Evolutionary conservation across 345 rosid species (phyloP).

Genomic region (Pistacia vera): DNA sequence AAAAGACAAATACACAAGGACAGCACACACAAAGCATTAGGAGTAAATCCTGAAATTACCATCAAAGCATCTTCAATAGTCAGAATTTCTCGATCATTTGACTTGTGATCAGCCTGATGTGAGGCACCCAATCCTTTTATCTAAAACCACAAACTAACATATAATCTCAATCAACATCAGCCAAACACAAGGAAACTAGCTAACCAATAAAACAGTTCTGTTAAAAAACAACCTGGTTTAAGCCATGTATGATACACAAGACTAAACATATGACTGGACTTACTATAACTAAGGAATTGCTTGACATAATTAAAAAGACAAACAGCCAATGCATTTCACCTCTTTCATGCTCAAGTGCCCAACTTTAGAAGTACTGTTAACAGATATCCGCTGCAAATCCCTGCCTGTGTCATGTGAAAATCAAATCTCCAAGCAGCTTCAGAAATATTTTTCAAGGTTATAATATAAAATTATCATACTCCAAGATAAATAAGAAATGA

Average conservation of each 20-base stretch:
- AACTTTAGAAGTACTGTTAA: conserved; percentile 66
- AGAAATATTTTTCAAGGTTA: conserved; percentile 3
- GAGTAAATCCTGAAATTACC: conserved; percentile 40
- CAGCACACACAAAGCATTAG: background rate
- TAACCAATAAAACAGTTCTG: background rate
- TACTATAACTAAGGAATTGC: background rate
- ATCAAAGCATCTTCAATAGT: conserved; percentile 78
- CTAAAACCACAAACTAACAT: conserved; percentile 50
- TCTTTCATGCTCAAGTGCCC: conserved; percentile 75
- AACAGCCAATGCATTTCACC: conserved; percentile 44
- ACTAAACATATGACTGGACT: background rate
- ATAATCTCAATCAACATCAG: conserved; percentile 33
- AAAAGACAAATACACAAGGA: background rate
- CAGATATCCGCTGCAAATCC: conserved; percentile 93
- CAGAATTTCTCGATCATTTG: conserved; percentile 51
- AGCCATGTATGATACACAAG: background rate
- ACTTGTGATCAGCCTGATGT: conserved; percentile 38
- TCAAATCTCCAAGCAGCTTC: conserved; percentile 33
- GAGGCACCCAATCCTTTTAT: conserved; percentile 52
- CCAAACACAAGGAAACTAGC: background rate
- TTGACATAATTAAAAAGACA: conserved; percentile 1
- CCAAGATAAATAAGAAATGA: conserved; percentile 10
- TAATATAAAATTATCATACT: background rate
- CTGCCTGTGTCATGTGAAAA: conserved; percentile 62
- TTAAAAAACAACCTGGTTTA: background rate